A percentile compares a stretch with the other conserved stretches of the same genome.
phyloP scores from a whole-genome alignment of 1,139 yeast genomes.

The Nakaseomyces kungkrabaensis region DNA sequence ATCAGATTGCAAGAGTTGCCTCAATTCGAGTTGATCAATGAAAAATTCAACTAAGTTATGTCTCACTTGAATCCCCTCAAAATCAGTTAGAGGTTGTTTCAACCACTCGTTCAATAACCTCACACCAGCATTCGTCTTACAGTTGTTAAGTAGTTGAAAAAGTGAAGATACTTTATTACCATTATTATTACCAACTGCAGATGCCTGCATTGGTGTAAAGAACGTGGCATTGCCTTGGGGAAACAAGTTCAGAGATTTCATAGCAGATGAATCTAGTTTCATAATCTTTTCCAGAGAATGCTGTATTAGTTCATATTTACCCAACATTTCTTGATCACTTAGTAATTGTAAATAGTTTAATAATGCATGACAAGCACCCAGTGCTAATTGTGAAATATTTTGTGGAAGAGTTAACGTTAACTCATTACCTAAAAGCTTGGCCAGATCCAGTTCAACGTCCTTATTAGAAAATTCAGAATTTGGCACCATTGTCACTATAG shows the following conservation, averaged over 20 bases:
- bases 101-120: slow-evolving; percentile 87
- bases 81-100: slow-evolving; percentile 79
- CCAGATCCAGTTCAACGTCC: slow-evolving; percentile 67
- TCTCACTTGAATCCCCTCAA: slow-evolving; percentile 49
- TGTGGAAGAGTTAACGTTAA: slow-evolving; percentile 50
- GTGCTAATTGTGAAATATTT: slow-evolving; percentile 32
- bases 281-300: slow-evolving; percentile 69
- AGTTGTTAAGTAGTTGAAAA: slow-evolving; percentile 74
- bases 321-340: slow-evolving; percentile 44
- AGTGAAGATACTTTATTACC: slow-evolving; percentile 51
- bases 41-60: slow-evolving; percentile 65
- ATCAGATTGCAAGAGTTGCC: slow-evolving; percentile 59
- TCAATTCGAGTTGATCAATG: slow-evolving; percentile 56
- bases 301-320: slow-evolving; percentile 44
- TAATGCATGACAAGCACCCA: slow-evolving; percentile 31
- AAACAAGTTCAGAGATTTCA: slow-evolving; percentile 76
- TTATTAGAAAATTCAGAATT: slow-evolving; percentile 44
- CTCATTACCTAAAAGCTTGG: slow-evolving; percentile 47
- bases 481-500: slow-evolving; percentile 55
- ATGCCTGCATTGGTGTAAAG: slow-evolving; percentile 12
- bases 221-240: slow-evolving; percentile 33
- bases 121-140: slow-evolving; percentile 80
- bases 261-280: slow-evolving; percentile 86
- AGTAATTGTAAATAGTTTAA: slow-evolving; percentile 49
- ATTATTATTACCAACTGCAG: slow-evolving; percentile 20